Evolutionary conservation across 2,329 filamentous ascomycete species (phyloP).

Genomic region (Aureobasidium mangrovei): DNA sequence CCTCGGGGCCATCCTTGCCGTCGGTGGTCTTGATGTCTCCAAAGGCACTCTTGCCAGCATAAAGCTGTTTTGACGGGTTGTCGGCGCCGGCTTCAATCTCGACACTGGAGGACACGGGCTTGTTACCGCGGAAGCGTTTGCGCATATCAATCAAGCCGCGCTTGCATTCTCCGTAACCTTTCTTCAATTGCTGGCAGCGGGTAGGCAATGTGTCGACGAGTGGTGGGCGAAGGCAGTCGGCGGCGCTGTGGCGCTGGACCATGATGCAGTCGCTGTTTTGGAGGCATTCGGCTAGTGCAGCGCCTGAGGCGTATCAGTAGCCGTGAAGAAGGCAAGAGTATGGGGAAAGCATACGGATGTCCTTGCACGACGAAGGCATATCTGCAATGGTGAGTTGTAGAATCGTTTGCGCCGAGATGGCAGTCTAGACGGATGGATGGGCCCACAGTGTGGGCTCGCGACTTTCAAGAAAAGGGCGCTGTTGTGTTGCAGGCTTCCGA

Average conservation of each 20-base stretch:
- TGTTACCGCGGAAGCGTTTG: conserved; percentile 92
- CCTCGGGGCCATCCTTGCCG: conserved; percentile 25
- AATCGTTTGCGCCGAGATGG: conserved; percentile 1
- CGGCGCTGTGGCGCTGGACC: conserved; percentile 74
- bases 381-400: not conserved
- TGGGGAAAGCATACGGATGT: conserved; percentile 62
- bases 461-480: too few species aligned
- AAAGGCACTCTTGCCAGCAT: conserved; percentile 54
- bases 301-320: conserved; percentile 48
- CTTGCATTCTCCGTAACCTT: conserved; percentile 90
- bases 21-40: conserved; percentile 23
- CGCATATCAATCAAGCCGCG: conserved; percentile 97
- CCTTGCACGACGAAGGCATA: conserved; percentile 95
- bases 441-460: too few species aligned
- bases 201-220: conserved; percentile 73
- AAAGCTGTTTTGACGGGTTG: conserved; percentile 56
- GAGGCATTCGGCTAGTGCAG: conserved; percentile 86
- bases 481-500: too few species aligned
- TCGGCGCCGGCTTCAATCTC: conserved; percentile 47
- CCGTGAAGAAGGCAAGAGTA: conserved; percentile 9
- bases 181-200: conserved; percentile 86
- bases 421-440: not conserved
- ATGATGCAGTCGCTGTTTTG: conserved; percentile 96
- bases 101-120: conserved; percentile 64
- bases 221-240: conserved; percentile 80